Base-by-base conservation (phyloP, 306 rosid genomes). In the Pterocarpus macrocarpus region DNA sequence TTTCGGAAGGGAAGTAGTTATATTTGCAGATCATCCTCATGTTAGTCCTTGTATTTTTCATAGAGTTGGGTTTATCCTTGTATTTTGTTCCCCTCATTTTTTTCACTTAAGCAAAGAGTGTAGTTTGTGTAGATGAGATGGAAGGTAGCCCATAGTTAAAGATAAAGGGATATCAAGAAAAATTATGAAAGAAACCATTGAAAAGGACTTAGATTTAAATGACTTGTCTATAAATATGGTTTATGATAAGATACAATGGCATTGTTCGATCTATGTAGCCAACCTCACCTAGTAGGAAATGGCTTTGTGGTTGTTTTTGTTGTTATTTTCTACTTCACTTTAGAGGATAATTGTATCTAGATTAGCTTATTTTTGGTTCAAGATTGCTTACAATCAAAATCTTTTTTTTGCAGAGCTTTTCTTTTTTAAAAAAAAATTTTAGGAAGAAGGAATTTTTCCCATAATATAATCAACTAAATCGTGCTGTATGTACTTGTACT, bases 1-100 rank as follows among this genome's bases (percentile, higher is more conserved):
- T 59, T 58, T 81, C 22, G 38, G 16, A 76, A 43, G 56, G 67
- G 49, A 38, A 68, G 68, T 39, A 58, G 39, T 72, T 5, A 69
- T 59, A 36, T 4, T 35, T 41, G 32, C 33, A 82, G 35, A 66
- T 8, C 30, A 1, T 82, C 49, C 38, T 58, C 49, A 49, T 76
- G 73, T 49, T 16, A 16, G 35, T 63, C 82, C 65, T 76, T 59
- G 47, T 69, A 45, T 15, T 56, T 39, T 71, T 53, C 55, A 10
- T 64, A 17, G 41, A 47, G 34, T 78, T 80, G 28, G 69, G 30
- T 39, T 16, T 22, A 7, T 58, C 61, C 17, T 34, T 67, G 66
- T 45, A 50, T 8, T 49, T 17, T 71, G 9, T 57, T 66, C 2
- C 3, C 2, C 45, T 72, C 7, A 8, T 3, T 11, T 47, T 47